phyloP scores from a whole-genome alignment of 192 early-diverging fungal species.

The Coemansia sp. region DNA sequence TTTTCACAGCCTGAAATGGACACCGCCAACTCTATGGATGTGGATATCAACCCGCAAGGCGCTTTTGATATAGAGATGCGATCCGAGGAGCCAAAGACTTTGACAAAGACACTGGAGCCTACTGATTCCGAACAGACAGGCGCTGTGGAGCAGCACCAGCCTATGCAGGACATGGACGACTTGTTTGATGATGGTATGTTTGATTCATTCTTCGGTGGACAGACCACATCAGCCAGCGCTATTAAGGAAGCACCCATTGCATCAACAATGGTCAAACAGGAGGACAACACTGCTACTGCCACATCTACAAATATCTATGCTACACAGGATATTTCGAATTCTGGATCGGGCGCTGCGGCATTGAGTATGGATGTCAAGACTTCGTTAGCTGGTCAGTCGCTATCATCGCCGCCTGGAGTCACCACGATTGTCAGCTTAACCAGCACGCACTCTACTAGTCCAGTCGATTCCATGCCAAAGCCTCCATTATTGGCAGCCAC shows the following conservation, averaged over 20 bases:
- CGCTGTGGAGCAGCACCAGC: neutral
- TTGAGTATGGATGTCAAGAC: neutral
- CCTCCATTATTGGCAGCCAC: neutral
- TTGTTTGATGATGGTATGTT: slow-evolving; percentile 46
- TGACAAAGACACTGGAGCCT: neutral
- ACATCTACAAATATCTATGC: neutral
- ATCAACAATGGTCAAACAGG: neutral
- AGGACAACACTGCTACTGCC: neutral
- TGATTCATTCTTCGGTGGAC: slow-evolving; percentile 42
- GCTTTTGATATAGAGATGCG: slow-evolving; percentile 5
- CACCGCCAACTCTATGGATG: slow-evolving; percentile 5
- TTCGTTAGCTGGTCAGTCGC: slow-evolving; percentile 1
- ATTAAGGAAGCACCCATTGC: neutral
- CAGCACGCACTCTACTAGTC: slow-evolving; percentile 20
- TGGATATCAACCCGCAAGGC: slow-evolving; percentile 7
- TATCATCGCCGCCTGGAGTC: slow-evolving; percentile 44
- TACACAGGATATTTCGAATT: neutral
- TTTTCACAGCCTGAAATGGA: slow-evolving; percentile 2
- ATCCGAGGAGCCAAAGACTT: neutral
- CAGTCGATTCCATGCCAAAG: slow-evolving; percentile 11
- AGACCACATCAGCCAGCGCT: slow-evolving; percentile 9
- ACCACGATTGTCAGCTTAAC: slow-evolving; percentile 19
- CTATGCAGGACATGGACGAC: slow-evolving; percentile 30
- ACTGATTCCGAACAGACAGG: neutral
- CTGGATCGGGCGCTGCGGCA: neutral